Conservation (phyloP, 1,139 yeast species). For the Dujonia santamariae region DNA sequence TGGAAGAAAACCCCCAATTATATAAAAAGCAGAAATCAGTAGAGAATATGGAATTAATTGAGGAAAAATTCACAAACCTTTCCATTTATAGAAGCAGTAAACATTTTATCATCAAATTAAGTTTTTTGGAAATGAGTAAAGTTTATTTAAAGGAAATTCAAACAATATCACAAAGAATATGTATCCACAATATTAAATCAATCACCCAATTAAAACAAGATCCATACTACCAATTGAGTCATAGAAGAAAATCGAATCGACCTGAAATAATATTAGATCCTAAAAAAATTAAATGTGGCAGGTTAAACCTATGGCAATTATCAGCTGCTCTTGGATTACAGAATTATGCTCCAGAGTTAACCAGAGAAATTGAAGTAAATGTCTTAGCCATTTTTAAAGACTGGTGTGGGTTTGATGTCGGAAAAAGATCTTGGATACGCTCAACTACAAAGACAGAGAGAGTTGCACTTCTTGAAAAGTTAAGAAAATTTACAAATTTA, state of each 20-base stretch:
- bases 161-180: no score
- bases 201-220: slow-evolving; percentile 1
- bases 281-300: no score
- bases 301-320: slow-evolving; percentile 26
- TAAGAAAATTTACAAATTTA: slow-evolving; percentile 44
- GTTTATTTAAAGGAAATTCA: no score
- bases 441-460: slow-evolving; percentile 62
- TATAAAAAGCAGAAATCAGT: no score
- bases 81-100: no score
- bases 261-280: no score
- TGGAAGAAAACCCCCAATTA: no score
- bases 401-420: slow-evolving; percentile 64
- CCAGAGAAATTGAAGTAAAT: slow-evolving; percentile 46
- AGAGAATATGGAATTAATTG: no score
- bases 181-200: neutral
- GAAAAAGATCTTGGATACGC: slow-evolving; percentile 78
- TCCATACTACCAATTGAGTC: neutral
- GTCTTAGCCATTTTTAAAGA: slow-evolving; percentile 55
- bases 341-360: slow-evolving; percentile 20
- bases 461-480: slow-evolving; percentile 42
- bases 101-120: no score
- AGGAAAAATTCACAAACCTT: no score
- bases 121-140: no score
- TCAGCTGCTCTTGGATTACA: slow-evolving; percentile 23
- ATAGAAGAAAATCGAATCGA: no score